These are phyloP conservation scores for Coniochaeta pulveracea DNA, from an alignment of 2,329 filamentous ascomycete genomes.

Conservation along the genomic window DNA sequence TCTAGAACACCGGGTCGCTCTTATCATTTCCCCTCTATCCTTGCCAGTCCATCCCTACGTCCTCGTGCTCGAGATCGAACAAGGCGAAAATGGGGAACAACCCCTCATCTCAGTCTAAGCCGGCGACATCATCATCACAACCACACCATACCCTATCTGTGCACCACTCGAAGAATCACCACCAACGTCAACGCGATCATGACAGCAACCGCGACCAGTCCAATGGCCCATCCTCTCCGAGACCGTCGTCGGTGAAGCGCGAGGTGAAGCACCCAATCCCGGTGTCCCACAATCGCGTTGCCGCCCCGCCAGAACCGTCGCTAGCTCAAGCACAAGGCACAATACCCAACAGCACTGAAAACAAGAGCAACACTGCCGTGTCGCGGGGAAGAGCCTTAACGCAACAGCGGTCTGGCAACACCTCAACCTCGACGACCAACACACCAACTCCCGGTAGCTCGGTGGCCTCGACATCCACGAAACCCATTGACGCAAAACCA, in stretches of 20 bases:
- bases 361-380: neutral
- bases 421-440: neutral
- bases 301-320: conserved; percentile 50
- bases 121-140: conserved; percentile 8
- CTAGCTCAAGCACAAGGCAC: conserved; percentile 49
- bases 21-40: neutral
- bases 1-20: neutral
- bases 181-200: conserved; percentile 1
- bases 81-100: conserved; percentile 23
- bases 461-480: conserved; percentile 17
- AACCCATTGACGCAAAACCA: conserved; percentile 21
- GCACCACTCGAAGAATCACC: conserved; percentile 1
- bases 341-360: conserved; percentile 24
- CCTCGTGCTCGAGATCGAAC: no score
- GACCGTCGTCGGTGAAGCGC: conserved; percentile 20
- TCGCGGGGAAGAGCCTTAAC: conserved; percentile 2
- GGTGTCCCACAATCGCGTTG: conserved; percentile 42
- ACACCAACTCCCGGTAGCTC: conserved; percentile 17
- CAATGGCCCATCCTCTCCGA: conserved; percentile 11
- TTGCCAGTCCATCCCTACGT: neutral
- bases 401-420: conserved; percentile 6
- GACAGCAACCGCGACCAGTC: no score
- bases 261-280: conserved; percentile 42
- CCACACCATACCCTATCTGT: conserved; percentile 4
- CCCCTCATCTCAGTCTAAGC: conserved; percentile 20